A percentile compares a stretch with the other conserved stretches of the same genome.
Evolutionary conservation across 352 stramenopile species (phyloP).

Genomic region (Phytophthora capsici): DNA sequence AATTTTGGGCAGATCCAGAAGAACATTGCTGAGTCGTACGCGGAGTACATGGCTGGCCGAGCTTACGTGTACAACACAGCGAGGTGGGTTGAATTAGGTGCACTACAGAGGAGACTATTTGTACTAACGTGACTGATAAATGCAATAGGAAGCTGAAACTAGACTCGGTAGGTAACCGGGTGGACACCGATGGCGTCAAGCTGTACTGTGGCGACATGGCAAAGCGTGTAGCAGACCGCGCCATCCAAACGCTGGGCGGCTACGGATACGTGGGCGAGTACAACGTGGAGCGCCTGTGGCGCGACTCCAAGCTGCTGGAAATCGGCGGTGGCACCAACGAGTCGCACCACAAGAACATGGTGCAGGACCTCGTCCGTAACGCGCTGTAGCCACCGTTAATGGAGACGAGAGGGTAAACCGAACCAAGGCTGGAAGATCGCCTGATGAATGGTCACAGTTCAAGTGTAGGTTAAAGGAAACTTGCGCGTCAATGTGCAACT

Average conservation of each 20-base stretch:
- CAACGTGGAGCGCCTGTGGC: constrained; percentile 97
- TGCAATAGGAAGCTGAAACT: constrained; percentile 92
- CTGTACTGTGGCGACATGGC: constrained; percentile 98
- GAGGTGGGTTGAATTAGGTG: constrained; percentile 45
- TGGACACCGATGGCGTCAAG: constrained; percentile 99
- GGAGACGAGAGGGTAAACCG: not conserved
- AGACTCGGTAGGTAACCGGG: constrained; percentile 93
- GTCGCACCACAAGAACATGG: constrained; percentile 99
- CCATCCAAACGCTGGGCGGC: constrained; percentile 98
- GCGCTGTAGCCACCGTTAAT: constrained; percentile 20
- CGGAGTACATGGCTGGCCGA: constrained; percentile 97
- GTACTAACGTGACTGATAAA: too few relatives aligned
- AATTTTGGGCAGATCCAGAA: constrained; percentile 95
- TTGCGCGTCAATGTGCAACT: not conserved
- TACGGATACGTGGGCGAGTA: constrained; percentile 99
- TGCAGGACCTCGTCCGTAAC: constrained; percentile 68
- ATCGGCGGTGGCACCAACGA: constrained; percentile 99
- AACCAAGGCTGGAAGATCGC: not conserved
- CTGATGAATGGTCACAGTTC: not conserved
- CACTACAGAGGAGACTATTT: too few relatives aligned
- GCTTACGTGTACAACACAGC: constrained; percentile 97
- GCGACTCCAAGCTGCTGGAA: constrained; percentile 99
- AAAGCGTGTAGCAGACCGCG: constrained; percentile 97
- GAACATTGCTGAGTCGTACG: constrained; percentile 98
- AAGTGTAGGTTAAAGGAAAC: not conserved